phyloP scores from a whole-genome alignment of 331 rosid genomes.

The Pyrus hybrid region DNA sequence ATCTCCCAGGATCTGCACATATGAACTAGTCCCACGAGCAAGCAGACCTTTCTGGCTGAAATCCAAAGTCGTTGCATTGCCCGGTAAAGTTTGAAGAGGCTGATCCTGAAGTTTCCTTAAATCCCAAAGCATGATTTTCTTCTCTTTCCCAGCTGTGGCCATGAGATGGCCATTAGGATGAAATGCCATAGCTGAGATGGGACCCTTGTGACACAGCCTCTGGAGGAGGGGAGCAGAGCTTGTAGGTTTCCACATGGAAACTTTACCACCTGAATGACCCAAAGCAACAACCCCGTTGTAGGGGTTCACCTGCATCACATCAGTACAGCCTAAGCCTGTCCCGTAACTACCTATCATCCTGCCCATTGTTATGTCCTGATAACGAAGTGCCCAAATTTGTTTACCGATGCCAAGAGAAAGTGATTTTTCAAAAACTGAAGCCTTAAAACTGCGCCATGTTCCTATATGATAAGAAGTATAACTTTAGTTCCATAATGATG shows the following conservation, averaged over 20 bases:
- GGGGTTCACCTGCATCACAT: slow-evolving; percentile 80
- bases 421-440: slow-evolving; percentile 76
- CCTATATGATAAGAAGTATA: slow-evolving; percentile 33
- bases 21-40: slow-evolving; percentile 59
- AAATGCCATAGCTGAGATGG: slow-evolving; percentile 71
- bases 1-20: slow-evolving; percentile 47
- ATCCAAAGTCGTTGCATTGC: slow-evolving; percentile 74
- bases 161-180: slow-evolving; percentile 79
- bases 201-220: slow-evolving; percentile 82
- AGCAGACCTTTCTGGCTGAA: slow-evolving; percentile 88
- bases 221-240: slow-evolving; percentile 72
- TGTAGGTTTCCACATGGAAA: slow-evolving; percentile 88
- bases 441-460: slow-evolving; percentile 72
- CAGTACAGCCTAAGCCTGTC: slow-evolving; percentile 75
- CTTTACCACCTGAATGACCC: slow-evolving; percentile 81
- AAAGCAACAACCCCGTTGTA: slow-evolving; percentile 62
- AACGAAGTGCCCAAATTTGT: slow-evolving; percentile 77
- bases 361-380: slow-evolving; percentile 79
- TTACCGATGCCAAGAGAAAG: slow-evolving; percentile 70
- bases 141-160: slow-evolving; percentile 92
- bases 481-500: slow-evolving; percentile 1
- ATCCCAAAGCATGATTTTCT: slow-evolving; percentile 83
- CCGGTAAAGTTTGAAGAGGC: slow-evolving; percentile 50
- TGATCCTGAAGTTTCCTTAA: slow-evolving; percentile 60
- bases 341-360: slow-evolving; percentile 42